Percentiles rank a stretch among this genome's conserved stretches.
Evolutionary conservation across 2,329 filamentous ascomycete genomes (phyloP).

Genomic region (Aspergillus sp.): DNA sequence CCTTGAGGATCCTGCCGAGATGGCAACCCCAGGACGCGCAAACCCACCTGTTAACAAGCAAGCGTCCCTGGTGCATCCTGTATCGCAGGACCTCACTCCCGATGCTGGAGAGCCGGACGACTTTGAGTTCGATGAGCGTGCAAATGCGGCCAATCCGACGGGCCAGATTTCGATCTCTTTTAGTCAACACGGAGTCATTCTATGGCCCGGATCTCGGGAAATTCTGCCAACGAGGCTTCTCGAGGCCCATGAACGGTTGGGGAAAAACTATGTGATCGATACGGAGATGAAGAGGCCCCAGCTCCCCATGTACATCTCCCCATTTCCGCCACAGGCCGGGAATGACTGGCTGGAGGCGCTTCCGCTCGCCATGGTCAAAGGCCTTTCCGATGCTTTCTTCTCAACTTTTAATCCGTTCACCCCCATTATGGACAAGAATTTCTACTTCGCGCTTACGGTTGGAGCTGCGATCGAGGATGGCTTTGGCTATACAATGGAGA

Average conservation of each 20-base stretch:
- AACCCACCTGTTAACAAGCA: slow-evolving; percentile 9
- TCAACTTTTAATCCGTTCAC: slow-evolving; percentile 55
- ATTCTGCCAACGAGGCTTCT: slow-evolving; percentile 46
- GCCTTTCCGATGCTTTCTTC: slow-evolving; percentile 55
- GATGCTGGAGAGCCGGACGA: slow-evolving; percentile 28
- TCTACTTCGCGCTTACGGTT: slow-evolving; percentile 53
- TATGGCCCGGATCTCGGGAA: slow-evolving; percentile 49
- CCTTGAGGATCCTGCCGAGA: slow-evolving; percentile 13
- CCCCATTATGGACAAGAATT: slow-evolving; percentile 53
- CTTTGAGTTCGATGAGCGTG: slow-evolving; percentile 29
- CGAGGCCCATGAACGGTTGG: slow-evolving; percentile 37
- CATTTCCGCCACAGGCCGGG: slow-evolving; percentile 35
- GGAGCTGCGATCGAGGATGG: slow-evolving; percentile 49
- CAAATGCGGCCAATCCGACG: slow-evolving; percentile 29
- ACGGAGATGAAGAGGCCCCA: slow-evolving; percentile 49
- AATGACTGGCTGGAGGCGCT: slow-evolving; percentile 49
- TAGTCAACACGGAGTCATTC: slow-evolving; percentile 52
- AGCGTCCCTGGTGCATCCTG: slow-evolving; percentile 12
- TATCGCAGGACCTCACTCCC: slow-evolving; percentile 27
- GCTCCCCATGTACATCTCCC: slow-evolving; percentile 42
- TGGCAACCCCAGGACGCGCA: slow-evolving; percentile 18
- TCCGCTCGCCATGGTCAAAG: slow-evolving; percentile 50
- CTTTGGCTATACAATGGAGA: slow-evolving; percentile 54
- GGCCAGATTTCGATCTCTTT: slow-evolving; percentile 47
- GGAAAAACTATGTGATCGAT: slow-evolving; percentile 51